Evolutionary conservation across 2,329 filamentous ascomycete species (phyloP).

Genomic region (Chrysosporium keratinophilum): DNA sequence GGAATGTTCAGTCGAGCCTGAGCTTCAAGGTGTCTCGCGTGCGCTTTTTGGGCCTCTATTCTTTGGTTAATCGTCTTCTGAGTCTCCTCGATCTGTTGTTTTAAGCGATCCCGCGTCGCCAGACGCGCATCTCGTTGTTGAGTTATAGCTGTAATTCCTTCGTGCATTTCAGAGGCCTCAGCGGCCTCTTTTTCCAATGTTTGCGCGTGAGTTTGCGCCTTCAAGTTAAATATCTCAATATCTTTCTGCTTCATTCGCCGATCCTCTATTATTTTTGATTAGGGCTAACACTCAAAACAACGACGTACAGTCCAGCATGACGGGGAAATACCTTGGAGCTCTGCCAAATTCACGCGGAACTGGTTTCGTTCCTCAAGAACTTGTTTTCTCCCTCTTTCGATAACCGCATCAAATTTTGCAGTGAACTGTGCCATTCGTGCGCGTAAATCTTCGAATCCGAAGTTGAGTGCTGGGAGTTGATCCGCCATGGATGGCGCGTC

Average conservation of each 20-base stretch:
- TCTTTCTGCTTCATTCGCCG: conserved; percentile 80
- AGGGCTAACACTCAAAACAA: conserved; percentile 7
- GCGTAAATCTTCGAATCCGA: conserved; percentile 90
- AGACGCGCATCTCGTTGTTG: conserved; percentile 47
- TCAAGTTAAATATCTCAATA: conserved; percentile 62
- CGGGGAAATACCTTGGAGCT: conserved; percentile 63
- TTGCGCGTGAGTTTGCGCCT: conserved; percentile 46
- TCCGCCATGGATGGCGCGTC: conserved; percentile 52
- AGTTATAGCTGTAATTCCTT: conserved; percentile 48
- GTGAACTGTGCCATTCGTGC: conserved; percentile 93
- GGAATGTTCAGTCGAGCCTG: conserved; percentile 84
- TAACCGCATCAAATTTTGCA: conserved; percentile 80
- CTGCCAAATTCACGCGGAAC: conserved; percentile 80
- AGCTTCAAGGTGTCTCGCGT: conserved; percentile 62
- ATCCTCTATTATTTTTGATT: conserved; percentile 53
- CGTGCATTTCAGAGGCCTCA: conserved; percentile 54
- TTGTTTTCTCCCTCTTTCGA: conserved; percentile 78
- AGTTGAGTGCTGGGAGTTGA: conserved; percentile 76
- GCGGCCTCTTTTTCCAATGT: conserved; percentile 49
- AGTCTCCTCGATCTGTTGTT: conserved; percentile 44
- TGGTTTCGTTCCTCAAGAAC: conserved; percentile 89
- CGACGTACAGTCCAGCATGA: neutral
- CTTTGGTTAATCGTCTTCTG: conserved; percentile 39
- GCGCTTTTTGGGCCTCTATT: conserved; percentile 37
- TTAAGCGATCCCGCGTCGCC: conserved; percentile 46